Percentiles rank a stretch among this genome's conserved stretches.
These are phyloP conservation scores for Hansenula sp. DNA, from an alignment of 1,139 yeast species.

Conservation along the genomic window DNA sequence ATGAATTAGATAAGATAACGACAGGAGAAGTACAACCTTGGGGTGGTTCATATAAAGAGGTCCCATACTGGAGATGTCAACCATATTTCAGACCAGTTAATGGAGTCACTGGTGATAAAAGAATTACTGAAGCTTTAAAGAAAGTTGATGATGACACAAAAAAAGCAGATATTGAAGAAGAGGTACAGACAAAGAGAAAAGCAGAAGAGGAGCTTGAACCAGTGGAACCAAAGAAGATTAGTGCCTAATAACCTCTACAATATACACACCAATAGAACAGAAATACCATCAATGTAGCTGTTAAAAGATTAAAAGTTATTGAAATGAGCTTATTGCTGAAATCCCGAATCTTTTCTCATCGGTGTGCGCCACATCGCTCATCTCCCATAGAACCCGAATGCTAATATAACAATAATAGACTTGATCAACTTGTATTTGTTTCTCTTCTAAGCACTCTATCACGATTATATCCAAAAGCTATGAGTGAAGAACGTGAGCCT, in stretches of 20 bases:
- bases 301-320: too few species aligned
- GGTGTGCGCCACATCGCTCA: not conserved
- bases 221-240: too few species aligned
- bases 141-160: conserved; percentile 5
- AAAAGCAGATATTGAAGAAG: conserved; percentile 4
- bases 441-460: too few species aligned
- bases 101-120: conserved; percentile 52
- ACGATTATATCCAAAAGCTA: too few species aligned
- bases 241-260: too few species aligned
- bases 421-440: too few species aligned
- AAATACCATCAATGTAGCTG: too few species aligned
- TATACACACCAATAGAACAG: too few species aligned
- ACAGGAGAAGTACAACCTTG: conserved; percentile 56
- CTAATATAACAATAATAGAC: conserved; percentile 3
- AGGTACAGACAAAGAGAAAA: conserved; percentile 3
- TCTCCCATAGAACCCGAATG: not conserved
- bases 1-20: conserved; percentile 44
- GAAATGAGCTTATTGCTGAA: not conserved
- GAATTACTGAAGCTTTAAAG: conserved; percentile 30
- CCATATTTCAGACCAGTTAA: conserved; percentile 88
- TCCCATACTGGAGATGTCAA: conserved; percentile 98
- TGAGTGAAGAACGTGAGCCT: not conserved
- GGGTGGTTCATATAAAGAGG: conserved; percentile 77
- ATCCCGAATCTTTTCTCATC: not conserved
- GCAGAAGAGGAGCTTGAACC: conserved; percentile 4